These are phyloP conservation scores for Lithospermum erythrorhizon DNA, from an alignment of 257 asterid genomes.

Conservation along the genomic window DNA sequence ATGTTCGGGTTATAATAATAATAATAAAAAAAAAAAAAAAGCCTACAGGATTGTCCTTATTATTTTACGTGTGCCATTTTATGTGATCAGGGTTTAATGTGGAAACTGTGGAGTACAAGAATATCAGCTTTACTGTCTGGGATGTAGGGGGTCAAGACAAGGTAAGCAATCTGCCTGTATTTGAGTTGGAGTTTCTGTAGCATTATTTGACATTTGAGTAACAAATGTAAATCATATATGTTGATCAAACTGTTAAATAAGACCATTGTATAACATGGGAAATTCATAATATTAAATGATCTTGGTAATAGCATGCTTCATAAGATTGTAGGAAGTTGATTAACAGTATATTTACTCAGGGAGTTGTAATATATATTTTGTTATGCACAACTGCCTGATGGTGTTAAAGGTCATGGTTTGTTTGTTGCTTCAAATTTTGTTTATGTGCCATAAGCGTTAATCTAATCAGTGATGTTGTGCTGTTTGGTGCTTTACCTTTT, in stretches of 20 bases:
- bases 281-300: neutral
- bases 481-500: neutral
- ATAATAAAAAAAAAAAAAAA: too few relatives aligned
- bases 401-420: neutral
- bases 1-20: too few relatives aligned
- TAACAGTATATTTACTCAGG: neutral
- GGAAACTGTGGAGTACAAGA: slow-evolving; percentile 4
- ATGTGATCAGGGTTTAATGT: slow-evolving; percentile 2
- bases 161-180: neutral
- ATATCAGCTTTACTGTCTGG: slow-evolving; percentile 3
- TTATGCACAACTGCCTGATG: neutral
- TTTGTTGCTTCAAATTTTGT: neutral
- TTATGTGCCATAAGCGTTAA: neutral
- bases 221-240: neutral
- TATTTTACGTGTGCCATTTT: too few relatives aligned
- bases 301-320: neutral
- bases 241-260: neutral
- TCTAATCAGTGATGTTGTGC: neutral
- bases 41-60: too few relatives aligned
- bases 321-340: too few relatives aligned
- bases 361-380: neutral
- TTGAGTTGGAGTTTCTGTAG: neutral
- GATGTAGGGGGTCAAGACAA: slow-evolving; percentile 8
- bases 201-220: neutral
- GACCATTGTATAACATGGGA: too few relatives aligned